phyloP scores from a whole-genome alignment of 2,329 filamentous ascomycete species.

The Aspergillus japonicus region DNA sequence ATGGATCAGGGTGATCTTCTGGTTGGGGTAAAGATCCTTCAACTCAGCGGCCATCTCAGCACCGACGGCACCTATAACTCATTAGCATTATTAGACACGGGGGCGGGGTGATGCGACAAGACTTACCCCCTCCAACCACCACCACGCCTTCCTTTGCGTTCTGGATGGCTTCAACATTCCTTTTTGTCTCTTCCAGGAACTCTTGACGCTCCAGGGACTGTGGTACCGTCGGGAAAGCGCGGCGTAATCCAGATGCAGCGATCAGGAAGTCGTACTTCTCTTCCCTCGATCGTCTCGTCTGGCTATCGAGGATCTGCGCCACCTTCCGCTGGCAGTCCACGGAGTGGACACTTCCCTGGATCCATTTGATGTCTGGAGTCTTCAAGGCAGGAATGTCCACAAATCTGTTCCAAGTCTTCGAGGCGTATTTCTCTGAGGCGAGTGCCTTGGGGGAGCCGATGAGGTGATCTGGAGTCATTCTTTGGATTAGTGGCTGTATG shows the following conservation, averaged over 20 bases:
- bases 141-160: conserved; percentile 55
- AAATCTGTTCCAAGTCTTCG: conserved; percentile 70
- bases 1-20: conserved; percentile 71
- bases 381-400: conserved; percentile 66
- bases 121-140: conserved; percentile 67
- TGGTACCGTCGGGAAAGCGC: conserved; percentile 72
- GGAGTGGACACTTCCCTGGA: conserved; percentile 63
- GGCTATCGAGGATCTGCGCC: conserved; percentile 55
- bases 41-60: conserved; percentile 80
- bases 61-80: conserved; percentile 64
- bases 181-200: conserved; percentile 27
- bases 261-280: conserved; percentile 71
- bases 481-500: background rate
- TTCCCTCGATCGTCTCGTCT: conserved; percentile 42
- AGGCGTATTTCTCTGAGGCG: conserved; percentile 61
- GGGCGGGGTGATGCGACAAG: too few relatives aligned
- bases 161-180: conserved; percentile 37
- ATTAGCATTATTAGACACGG: background rate
- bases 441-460: conserved; percentile 74
- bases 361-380: conserved; percentile 59
- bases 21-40: conserved; percentile 63
- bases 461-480: conserved; percentile 59
- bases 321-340: conserved; percentile 62
- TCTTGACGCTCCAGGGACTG: conserved; percentile 50
- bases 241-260: conserved; percentile 66